A percentile compares a stretch with the other conserved stretches of the same genome.
These are phyloP conservation scores for Calonectria naviculata DNA, from an alignment of 2,329 filamentous ascomycete genomes.

Conservation along the genomic window DNA sequence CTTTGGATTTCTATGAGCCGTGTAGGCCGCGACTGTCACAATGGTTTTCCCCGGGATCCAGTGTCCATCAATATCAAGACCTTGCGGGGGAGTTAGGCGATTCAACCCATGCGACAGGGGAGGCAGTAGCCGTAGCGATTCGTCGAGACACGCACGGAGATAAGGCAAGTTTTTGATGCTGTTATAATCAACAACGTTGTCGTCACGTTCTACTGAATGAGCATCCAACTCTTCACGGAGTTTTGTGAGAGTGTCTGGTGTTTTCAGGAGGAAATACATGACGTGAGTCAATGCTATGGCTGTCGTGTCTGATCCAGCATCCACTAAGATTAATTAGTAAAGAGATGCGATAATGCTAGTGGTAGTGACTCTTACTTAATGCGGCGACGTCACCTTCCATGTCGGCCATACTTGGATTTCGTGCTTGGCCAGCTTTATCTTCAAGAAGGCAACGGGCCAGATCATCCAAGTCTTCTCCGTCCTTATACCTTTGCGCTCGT, in stretches of 20 bases:
- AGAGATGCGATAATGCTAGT: no score
- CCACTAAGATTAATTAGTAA: constrained; percentile 55
- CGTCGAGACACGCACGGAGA: constrained; percentile 63
- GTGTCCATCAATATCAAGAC: constrained; percentile 42
- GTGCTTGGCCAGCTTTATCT: constrained; percentile 50
- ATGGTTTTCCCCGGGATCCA: constrained; percentile 49
- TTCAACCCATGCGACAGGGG: constrained; percentile 41
- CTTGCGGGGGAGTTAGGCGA: constrained; percentile 42
- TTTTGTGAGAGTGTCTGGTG: constrained; percentile 51
- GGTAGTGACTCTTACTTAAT: not conserved
- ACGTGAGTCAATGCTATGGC: constrained; percentile 61
- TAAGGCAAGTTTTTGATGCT: constrained; percentile 63
- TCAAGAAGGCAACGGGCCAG: constrained; percentile 68
- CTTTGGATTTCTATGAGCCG: constrained; percentile 51
- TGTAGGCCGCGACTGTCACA: constrained; percentile 50
- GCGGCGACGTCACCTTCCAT: constrained; percentile 64
- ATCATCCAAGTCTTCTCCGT: constrained; percentile 66
- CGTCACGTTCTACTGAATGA: constrained; percentile 50
- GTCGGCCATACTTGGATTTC: constrained; percentile 65
- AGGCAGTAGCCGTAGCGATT: constrained; percentile 50
- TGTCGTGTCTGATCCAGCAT: constrained; percentile 63
- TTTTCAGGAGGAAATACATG: constrained; percentile 61
- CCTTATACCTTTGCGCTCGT: constrained; percentile 26
- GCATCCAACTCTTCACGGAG: constrained; percentile 58
- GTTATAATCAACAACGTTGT: constrained; percentile 60